phyloP scores from a whole-genome alignment of 2,329 filamentous ascomycete genomes.

The Trichoderma koningii region DNA sequence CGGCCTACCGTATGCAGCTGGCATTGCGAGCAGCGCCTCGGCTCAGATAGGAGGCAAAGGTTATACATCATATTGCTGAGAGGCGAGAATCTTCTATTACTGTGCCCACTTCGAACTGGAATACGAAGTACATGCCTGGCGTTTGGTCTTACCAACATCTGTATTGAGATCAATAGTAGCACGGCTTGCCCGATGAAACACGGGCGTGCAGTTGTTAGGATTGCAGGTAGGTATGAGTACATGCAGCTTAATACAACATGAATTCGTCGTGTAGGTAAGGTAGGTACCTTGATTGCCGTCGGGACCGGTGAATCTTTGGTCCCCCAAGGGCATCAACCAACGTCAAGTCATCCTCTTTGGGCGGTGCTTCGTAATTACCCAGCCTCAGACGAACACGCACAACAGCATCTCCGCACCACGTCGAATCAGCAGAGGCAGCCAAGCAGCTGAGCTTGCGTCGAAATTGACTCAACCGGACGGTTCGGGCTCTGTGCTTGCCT shows the following conservation, averaged over 20 bases:
- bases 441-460: not conserved
- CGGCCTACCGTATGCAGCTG: not conserved
- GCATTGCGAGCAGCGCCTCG: not conserved
- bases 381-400: not conserved
- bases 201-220: not conserved
- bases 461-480: not conserved
- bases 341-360: not conserved
- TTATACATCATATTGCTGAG: slow-evolving; percentile 5
- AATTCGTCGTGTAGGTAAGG: too few species aligned
- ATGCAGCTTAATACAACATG: too few species aligned
- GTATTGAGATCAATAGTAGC: not conserved
- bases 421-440: not conserved
- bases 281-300: not conserved
- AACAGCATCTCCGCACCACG: not conserved
- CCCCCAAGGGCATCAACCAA: not conserved
- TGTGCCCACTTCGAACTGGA: too few species aligned
- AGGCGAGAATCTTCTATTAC: too few species aligned
- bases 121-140: not conserved
- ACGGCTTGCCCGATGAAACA: not conserved
- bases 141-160: not conserved
- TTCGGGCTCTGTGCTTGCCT: slow-evolving; percentile 4
- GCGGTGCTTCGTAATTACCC: not conserved
- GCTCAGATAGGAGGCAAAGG: not conserved
- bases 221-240: not conserved
- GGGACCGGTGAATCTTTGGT: slow-evolving; percentile 17